Evolutionary conservation across 78 protist genomes (phyloP), one percentile per base, ranked within the genome.

Genomic region (Planoprotostelium fungivorum): DNA sequence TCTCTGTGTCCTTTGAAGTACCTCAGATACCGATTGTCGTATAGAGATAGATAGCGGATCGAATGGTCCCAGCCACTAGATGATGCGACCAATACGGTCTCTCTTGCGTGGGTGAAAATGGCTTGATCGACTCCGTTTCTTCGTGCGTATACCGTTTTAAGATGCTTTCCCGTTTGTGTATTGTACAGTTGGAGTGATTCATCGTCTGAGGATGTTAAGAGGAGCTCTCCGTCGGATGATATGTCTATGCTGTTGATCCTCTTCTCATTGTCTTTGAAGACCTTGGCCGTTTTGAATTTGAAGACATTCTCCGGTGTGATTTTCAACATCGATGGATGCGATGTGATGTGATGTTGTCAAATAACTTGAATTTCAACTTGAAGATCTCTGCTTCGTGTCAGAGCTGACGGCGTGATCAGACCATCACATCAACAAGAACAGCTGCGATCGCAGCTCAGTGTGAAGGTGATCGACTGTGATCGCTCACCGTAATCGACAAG

Each of bases 1-100:
- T 87, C 94, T 38, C 96, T 93, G 35, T 96, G 97, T 31, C 97
- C 97, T 87, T 96, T 96, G 91, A 96, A 94, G 73, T 94, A 96
- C 36, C 94, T 88, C 38, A 96, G 38, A 86, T 96, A 96, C 39
- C 91, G 90, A 87, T 96, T 96, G 94, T 96, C 96, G n/a, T n/a
- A n/a, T 38, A 96, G 84, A 37, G 97, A 96, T 31, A 88, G 90
- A 93, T 94, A 92, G 85, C 96, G 92, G 31, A 95, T 37, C 36
- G 97, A 90, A n/a, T 93, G 91, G 87, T 96, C 96, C 96, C 96
- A 94, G 28, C 88, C 87, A 37, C 94, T 96, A 36, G 86, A 92
- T 29, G 97, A 96, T 35, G 94, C 97, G 89, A 92, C 92, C 73
- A 96, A 38, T 29, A 94, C 93, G 10, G 96, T 87, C 86, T 63